Evolutionary conservation across 495 filamentous ascomycete genomes (phyloP).

Genomic region (Achaetomiella virescens): DNA sequence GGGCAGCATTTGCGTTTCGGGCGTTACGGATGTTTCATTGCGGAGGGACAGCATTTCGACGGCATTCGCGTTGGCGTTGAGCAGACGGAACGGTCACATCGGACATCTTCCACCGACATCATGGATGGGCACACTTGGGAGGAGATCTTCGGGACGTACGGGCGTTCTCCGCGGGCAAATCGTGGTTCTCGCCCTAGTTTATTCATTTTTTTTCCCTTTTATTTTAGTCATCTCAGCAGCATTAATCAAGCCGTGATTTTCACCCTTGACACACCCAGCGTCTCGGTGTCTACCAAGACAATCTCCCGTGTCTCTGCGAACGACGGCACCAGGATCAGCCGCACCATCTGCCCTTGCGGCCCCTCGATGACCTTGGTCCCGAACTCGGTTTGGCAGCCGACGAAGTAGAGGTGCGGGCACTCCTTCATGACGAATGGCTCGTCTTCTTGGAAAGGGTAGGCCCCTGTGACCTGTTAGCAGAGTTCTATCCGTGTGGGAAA

Average conservation of each 20-base stretch:
- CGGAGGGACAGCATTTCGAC: not conserved
- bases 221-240: not conserved
- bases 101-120: not conserved
- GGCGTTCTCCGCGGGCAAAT: not conserved
- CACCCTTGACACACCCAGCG: conserved; percentile 68
- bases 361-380: conserved; percentile 62
- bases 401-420: conserved; percentile 87
- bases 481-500: not conserved
- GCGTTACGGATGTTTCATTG: not conserved
- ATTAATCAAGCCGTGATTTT: conserved; percentile 29
- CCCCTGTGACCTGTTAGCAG: conserved; percentile 53
- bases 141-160: not conserved
- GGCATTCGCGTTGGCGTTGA: not conserved
- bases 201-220: not conserved
- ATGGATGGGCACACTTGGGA: not conserved
- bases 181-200: conserved; percentile 1
- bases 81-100: not conserved
- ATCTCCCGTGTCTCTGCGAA: conserved; percentile 77
- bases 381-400: conserved; percentile 80
- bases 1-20: not conserved
- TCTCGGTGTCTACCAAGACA: conserved; percentile 82
- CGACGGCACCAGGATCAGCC: conserved; percentile 71
- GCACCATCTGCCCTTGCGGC: conserved; percentile 57
- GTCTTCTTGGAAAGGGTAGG: conserved; percentile 86
- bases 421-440: conserved; percentile 79